Evolutionary conservation across 768 basidiomycete species (phyloP), one percentile per base, ranked within the genome.

Genomic region (Mycena olivaceomarginata): DNA sequence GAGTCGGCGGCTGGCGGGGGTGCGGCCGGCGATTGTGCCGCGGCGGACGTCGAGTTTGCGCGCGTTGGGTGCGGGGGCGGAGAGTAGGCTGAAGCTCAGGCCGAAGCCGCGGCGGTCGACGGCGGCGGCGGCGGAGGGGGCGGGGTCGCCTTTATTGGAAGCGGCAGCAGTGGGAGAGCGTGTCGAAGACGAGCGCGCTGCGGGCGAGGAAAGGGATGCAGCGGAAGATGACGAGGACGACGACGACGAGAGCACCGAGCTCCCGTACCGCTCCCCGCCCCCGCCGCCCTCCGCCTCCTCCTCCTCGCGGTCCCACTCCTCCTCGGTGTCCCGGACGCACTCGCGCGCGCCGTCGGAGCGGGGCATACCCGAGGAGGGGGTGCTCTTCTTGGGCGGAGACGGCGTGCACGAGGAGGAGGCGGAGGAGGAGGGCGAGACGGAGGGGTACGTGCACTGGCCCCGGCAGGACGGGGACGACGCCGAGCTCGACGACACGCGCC

Each of bases 271-370:
- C 15, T 51, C 48, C 15, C 48, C 48, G 43, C 15, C 43, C 43
- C 43, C 43, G 2, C 11, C 10, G 43, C 43, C 43, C 43, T 15
- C 15, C 8, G 43, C 82, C 83, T 53, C 25, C 25, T 72, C 82
- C 70, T 82, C 80, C 1, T 84, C 82, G 51, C 85, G 82, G 68
- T 83, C 81, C 76, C 85, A 81, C 75, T 85, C 82, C 12, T 82
- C 83, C 80, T 83, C 87, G 6, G 84, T 88, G 76, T 89, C 90
- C 77, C 87, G 87, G 43, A 87, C 90, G 13, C 81, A 87, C 7
- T 91, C 90, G 9, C 16, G 7, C 45, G 18, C 67, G 37, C 20
- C 53, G 43, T 45, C 43, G 43, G 43, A 45, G 43, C 10, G 43
- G 2, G 43, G 15, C 1, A 45, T 45, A 1, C 43, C 43, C 11